Evolutionary conservation across 495 filamentous ascomycete species (phyloP).

Genomic region (Daldinia bambusicola): DNA sequence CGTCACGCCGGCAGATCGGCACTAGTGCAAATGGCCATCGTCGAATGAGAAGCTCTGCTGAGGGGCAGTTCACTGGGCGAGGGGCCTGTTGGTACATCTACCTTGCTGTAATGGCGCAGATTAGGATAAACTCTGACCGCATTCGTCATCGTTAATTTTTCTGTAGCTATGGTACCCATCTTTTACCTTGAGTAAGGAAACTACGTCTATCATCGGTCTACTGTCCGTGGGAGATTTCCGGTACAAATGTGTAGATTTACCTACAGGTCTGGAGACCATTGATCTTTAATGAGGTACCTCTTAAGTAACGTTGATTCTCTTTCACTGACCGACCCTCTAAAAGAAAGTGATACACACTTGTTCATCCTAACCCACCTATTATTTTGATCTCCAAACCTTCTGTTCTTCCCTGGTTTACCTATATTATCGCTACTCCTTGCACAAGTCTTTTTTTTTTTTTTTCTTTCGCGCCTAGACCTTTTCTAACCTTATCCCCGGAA

Average conservation of each 20-base stretch:
- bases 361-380: constrained; percentile 27
- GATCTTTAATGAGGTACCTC: background rate
- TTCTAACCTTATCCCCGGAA: constrained; percentile 17
- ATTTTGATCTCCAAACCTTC: constrained; percentile 22
- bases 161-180: too few species aligned
- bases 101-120: constrained; percentile 11
- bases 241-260: too few species aligned
- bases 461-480: background rate
- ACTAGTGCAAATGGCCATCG: constrained; percentile 21
- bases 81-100: constrained; percentile 13
- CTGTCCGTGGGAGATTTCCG: background rate
- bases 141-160: constrained; percentile 44
- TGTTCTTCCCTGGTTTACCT: constrained; percentile 7
- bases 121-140: constrained; percentile 24
- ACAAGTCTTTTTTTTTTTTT: constrained; percentile 11
- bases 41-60: constrained; percentile 26
- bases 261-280: too few species aligned
- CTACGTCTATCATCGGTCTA: constrained; percentile 1
- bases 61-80: constrained; percentile 25
- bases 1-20: constrained; percentile 40
- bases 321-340: constrained; percentile 38
- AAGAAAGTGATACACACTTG: constrained; percentile 5
- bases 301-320: constrained; percentile 34
- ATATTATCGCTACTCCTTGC: constrained; percentile 17
- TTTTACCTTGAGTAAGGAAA: background rate